phyloP scores from a whole-genome alignment of 305 asterid species.

The Andrographis paniculata region DNA sequence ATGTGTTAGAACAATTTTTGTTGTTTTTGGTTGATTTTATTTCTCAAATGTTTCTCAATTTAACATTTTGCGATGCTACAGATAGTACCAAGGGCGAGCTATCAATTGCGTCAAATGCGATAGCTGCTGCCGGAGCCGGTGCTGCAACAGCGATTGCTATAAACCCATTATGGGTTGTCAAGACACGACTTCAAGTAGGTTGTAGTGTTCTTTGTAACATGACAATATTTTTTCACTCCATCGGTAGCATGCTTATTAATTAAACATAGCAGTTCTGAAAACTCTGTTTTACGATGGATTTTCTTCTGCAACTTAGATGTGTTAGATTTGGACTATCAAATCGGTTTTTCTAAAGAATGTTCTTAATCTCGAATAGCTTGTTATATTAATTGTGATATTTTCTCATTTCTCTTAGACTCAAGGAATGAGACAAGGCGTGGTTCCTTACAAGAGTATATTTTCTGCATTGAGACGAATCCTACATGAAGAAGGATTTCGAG shows the following conservation, averaged over 20 bases:
- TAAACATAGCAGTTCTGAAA: not conserved
- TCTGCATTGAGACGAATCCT: constrained; percentile 84
- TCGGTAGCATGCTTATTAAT: not conserved
- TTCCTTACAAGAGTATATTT: constrained; percentile 66
- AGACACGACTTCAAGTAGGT: constrained; percentile 84
- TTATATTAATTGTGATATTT: too few relatives aligned
- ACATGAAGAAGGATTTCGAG: constrained; percentile 90
- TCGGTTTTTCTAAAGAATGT: too few relatives aligned
- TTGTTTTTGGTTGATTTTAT: too few relatives aligned
- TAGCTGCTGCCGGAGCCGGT: constrained; percentile 93
- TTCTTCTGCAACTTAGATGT: too few relatives aligned
- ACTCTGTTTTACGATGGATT: too few relatives aligned
- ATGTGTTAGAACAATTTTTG: too few relatives aligned
- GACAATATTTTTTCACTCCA: not conserved
- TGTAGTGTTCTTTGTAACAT: constrained; percentile 22
- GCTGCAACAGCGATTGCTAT: constrained; percentile 82
- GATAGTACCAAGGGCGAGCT: constrained; percentile 70
- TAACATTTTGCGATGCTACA: constrained; percentile 24
- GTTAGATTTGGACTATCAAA: too few relatives aligned
- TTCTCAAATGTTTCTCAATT: constrained; percentile 8
- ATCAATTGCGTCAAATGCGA: constrained; percentile 73
- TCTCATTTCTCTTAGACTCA: constrained; percentile 57
- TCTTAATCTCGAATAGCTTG: too few relatives aligned
- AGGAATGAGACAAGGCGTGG: constrained; percentile 86
- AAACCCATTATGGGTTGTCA: constrained; percentile 97